Evolutionary conservation across 2,329 filamentous ascomycete genomes (phyloP), one percentile per base, ranked within the genome.

Genomic region (Trichophyton simii): DNA sequence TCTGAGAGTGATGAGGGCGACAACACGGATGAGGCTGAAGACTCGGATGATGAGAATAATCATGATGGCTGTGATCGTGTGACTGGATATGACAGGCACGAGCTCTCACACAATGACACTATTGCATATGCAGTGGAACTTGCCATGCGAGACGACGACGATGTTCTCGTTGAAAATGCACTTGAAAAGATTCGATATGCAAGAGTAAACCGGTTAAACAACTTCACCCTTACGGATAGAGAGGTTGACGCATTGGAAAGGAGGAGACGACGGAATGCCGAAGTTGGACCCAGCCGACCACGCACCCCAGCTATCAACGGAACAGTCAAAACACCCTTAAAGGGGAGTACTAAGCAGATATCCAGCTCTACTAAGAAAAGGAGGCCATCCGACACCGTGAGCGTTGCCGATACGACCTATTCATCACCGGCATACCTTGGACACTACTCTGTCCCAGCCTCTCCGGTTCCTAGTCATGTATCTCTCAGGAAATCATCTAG

Each of bases 191-290:
- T 96, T 70, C 83, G 86, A 65, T 83, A 85, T 66, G 90, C 91
- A 15, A 85, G 89, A 71, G 83, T 83, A 65, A 84, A 84, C 69
- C 91, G 91, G 65, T 87, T 86, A 72, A 79, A 81, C 52, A 88
- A 95, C 62, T 89, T 96, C 61, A 87, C 86, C 71, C 81, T 97
- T 65, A 90, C 82, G 67, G 83, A 86, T 68, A 84, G 87, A 60
- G 91, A 96, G 73, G 78, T 96, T 67, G 87, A 86, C 64, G 91
- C 90, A 55, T 79, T 95, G 67, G 87, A 92, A 70, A 83, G 85
- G 64, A 83, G 84, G 71, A 83, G 86, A 62, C 76, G 84, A 67
- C 77, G 81, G 66, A 77, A 78, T 38, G 18, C 22, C 4, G 22
- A 25, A 6, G 18, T n/a, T 42, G 34, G 20, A 18, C 34, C 7